These are phyloP conservation scores for Leptodermis oblonga DNA, from an alignment of 257 asterid species.

Conservation along the genomic window DNA sequence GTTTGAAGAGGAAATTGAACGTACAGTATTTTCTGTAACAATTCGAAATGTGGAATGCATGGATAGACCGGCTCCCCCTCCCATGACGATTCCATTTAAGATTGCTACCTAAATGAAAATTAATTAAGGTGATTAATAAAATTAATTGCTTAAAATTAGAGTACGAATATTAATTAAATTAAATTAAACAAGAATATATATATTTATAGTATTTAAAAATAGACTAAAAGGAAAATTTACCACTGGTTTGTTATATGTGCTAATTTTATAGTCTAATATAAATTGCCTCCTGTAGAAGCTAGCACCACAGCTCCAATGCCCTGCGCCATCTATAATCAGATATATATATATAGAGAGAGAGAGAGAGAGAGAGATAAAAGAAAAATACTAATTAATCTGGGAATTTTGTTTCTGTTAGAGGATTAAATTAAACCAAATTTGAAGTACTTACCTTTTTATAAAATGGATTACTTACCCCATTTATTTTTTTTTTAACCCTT, in stretches of 20 bases:
- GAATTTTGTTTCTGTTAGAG: no score
- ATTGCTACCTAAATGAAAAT: constrained; percentile 19
- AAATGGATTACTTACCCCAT: no score
- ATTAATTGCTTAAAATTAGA: no score
- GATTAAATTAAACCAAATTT: no score
- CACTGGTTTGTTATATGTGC: constrained; percentile 10
- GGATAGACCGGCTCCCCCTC: constrained; percentile 24
- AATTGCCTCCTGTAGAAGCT: constrained; percentile 7
- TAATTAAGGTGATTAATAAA: no score
- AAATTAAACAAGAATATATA: neutral
- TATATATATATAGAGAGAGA: neutral
- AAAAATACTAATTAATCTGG: no score
- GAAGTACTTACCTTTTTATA: no score
- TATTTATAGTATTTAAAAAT: neutral
- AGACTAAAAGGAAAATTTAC: neutral
- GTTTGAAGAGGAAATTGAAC: no score
- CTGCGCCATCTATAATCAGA: neutral
- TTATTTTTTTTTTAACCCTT: no score
- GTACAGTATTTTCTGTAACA: constrained; percentile 23
- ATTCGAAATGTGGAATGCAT: constrained; percentile 9
- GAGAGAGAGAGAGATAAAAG: no score
- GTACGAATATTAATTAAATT: neutral
- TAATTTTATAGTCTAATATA: constrained; percentile 3
- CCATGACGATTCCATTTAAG: constrained; percentile 19
- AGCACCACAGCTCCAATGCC: constrained; percentile 23